Evolutionary conservation across 345 rosid species (phyloP).

Genomic region (Brassica nigra): DNA sequence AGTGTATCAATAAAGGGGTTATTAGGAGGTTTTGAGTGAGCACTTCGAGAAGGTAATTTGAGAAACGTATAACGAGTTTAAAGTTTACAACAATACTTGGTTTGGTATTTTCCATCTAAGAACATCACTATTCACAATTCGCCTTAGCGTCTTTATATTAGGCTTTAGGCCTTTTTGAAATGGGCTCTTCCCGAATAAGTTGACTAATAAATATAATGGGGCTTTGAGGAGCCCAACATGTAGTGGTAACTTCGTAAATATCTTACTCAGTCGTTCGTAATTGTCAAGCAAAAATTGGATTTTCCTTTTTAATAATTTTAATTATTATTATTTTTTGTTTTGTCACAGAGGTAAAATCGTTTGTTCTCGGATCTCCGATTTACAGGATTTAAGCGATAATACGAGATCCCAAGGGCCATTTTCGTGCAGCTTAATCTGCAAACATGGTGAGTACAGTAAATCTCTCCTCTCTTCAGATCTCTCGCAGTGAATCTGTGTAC

Average conservation of each 20-base stretch:
- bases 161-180: not conserved
- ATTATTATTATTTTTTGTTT: not conserved
- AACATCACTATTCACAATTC: not conserved
- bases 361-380: conserved; percentile 35
- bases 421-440: conserved; percentile 21
- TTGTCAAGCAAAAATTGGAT: conserved; percentile 2
- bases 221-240: not conserved
- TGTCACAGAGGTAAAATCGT: conserved; percentile 16
- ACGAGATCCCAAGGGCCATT: conserved; percentile 26
- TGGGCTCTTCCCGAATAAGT: not conserved
- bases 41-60: no score
- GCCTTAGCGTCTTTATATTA: not conserved
- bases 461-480: conserved; percentile 17
- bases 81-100: no score
- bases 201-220: not conserved
- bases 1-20: not conserved
- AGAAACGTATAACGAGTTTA: no score
- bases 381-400: conserved; percentile 28
- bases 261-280: not conserved
- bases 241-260: conserved; percentile 27
- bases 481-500: conserved; percentile 25
- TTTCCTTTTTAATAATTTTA: not conserved
- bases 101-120: not conserved
- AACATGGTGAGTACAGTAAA: conserved; percentile 26
- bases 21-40: no score